Evolutionary conservation across 192 early-diverging fungal species (phyloP), one percentile per base, ranked within the genome.

Genomic region (Backusella macrospora): DNA sequence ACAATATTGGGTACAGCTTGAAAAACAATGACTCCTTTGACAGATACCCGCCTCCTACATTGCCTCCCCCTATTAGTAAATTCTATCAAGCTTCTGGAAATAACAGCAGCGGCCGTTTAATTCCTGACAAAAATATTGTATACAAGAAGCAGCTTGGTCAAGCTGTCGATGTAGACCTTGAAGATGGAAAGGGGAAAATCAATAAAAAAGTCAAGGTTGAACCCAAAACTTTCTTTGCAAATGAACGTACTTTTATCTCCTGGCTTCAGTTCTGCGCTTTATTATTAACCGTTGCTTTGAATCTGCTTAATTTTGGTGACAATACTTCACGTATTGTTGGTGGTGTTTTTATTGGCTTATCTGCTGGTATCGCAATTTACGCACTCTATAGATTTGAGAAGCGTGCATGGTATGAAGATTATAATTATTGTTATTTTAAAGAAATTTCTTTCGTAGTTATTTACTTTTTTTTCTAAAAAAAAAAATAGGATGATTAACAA

Each of bases 141-240:
- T 68, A 45, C 23, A 68, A 68, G 42, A 68, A 68, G 9, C 44
- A 68, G 13, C 52, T 59, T 13, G 52, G 52, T 2, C 52, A 59
- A n/a, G 10, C 52, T 59, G 2, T 59, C 3, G 52, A 68, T 16
- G 6, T 68, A 46, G 42, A 47, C 21, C 23, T 47, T 44, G 67
- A 68, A 23, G 45, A 44, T 7, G 21, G 43, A 14, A 45, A 68
- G 14, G 42, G 44, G 16, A 42, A 5, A 59, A 13, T 59, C 9
- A 75, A 64, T 21, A 80, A 75, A 39, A 82, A 89, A 16, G 73
- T 76, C 26, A 70, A 68, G 62, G 67, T 74, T 1, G 83, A 88
- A 26, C 87, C 89, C 13, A 96, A 96, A 73, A 87, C 91, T 63
- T 94, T 93, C 81, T 95, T 96, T 81, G 92, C 94, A 43, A 96